Percentiles rank a stretch among this genome's conserved stretches.
phyloP scores from a whole-genome alignment of 179 eudicot species.

The Spergularia azorica region DNA sequence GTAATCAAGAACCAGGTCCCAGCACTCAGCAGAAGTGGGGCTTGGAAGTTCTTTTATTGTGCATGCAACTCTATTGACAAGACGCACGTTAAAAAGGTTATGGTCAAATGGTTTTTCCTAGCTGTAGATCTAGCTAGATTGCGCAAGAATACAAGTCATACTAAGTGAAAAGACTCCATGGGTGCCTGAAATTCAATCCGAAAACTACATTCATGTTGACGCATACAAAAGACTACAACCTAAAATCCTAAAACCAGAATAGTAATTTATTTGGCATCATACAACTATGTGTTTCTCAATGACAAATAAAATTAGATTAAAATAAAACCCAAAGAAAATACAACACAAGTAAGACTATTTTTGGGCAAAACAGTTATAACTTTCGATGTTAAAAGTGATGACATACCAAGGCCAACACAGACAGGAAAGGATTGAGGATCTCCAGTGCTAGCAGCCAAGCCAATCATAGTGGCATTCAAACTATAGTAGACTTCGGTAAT shows the following conservation, averaged over 20 bases:
- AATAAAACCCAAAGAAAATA: no score
- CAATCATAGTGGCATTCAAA: constrained; percentile 80
- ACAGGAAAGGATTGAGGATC: constrained; percentile 49
- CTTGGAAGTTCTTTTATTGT: background rate
- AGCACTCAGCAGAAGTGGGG: background rate
- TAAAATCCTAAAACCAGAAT: background rate
- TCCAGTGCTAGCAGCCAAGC: constrained; percentile 67
- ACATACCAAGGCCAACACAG: constrained; percentile 85
- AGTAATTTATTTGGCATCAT: constrained; percentile 1
- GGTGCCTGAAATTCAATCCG: background rate
- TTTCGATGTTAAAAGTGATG: background rate
- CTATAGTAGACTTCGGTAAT: constrained; percentile 63
- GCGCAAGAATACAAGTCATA: background rate
- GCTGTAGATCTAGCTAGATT: background rate
- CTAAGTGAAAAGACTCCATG: background rate
- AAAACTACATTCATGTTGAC: background rate
- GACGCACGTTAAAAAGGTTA: background rate
- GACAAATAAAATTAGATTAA: no score
- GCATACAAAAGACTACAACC: constrained; percentile 1
- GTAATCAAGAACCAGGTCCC: background rate
- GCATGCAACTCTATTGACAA: background rate
- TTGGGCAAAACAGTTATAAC: background rate
- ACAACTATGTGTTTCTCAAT: background rate
- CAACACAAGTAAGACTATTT: no score
- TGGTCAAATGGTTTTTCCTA: background rate